Evolutionary conservation across 352 stramenopile genomes (phyloP), one percentile per base, ranked within the genome.

Genomic region (Hyphochytrium catenoides): DNA sequence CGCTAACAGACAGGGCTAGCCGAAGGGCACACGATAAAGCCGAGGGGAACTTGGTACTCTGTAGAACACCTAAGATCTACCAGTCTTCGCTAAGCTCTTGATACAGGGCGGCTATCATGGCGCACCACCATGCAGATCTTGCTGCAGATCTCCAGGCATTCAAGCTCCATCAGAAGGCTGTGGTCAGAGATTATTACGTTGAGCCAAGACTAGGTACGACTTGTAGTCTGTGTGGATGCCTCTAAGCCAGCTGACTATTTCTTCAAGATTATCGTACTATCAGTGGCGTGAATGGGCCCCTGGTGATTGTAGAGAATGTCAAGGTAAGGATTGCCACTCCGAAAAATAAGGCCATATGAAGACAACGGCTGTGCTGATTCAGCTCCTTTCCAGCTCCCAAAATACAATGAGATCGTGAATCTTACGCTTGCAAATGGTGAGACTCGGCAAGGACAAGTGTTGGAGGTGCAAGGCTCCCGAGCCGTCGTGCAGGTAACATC

Each of bases 221-320:
- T 14, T 47, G 18, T 39, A 41, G 31, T 28, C 1, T 15, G 3
- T 32, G 12, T 37, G 11, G 3, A n/a, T 30, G 29, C 27, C 24
- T 26, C 8, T 0, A 21, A 28, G 22, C 4, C 8, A 19, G 23
- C 16, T 35, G n/a, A 36, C 24, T 9, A 3, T 8, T 22, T 8
- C 30, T 16, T 29, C 40, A 54, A 82, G 69, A 90, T 45, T 95
- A 93, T 48, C 82, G 84, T 40, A 98, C 91, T 23, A 98, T 98
- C 62, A 82, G 74, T 33, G 85, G 86, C 47, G 91, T 98, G 17
- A 97, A 98, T 51, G 91, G 91, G 42, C 91, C 91, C 43, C 59
- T 98, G 32, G 91, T 98, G 16, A 95, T 98, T 44, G 65, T 98
- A 36, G 90, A 98, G 56, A 96, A 96, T 63, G 91, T 98, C 37